Conservation (phyloP, 169 alveolate genomes). For the Eimeria necatrix region DNA sequence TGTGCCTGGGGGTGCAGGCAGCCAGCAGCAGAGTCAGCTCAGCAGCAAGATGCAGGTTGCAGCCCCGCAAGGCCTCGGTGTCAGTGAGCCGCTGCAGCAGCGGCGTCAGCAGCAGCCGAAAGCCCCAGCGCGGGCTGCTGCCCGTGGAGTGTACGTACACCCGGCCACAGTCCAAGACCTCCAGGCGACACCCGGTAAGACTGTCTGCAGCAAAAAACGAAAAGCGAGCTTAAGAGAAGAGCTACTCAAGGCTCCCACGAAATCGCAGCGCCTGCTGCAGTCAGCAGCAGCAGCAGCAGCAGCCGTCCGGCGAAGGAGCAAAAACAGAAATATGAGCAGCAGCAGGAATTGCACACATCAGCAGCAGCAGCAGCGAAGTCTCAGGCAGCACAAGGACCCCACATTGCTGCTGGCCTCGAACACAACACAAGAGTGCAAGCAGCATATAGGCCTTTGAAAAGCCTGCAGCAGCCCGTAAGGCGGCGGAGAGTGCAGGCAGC, state of each 20-base stretch:
- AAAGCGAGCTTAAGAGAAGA: not conserved
- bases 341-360: not conserved
- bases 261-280: not conserved
- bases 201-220: not conserved
- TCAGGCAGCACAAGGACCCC: not conserved
- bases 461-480: not conserved
- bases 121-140: constrained; percentile 79
- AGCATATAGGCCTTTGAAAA: not conserved
- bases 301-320: not conserved
- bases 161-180: constrained; percentile 55
- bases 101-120: constrained; percentile 62
- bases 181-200: constrained; percentile 47
- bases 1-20: constrained; percentile 28
- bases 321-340: not conserved
- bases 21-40: constrained; percentile 76
- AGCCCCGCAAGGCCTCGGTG: constrained; percentile 57
- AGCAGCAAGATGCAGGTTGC: constrained; percentile 69
- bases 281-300: constrained; percentile 3
- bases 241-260: not conserved
- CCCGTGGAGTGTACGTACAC: constrained; percentile 34
- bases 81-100: constrained; percentile 70
- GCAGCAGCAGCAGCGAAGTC: not conserved
- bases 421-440: not conserved
- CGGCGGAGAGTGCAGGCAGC: not conserved
- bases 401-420: no score